phyloP scores from a whole-genome alignment of 208 protist species.

The Sergeia podlipaevii region DNA sequence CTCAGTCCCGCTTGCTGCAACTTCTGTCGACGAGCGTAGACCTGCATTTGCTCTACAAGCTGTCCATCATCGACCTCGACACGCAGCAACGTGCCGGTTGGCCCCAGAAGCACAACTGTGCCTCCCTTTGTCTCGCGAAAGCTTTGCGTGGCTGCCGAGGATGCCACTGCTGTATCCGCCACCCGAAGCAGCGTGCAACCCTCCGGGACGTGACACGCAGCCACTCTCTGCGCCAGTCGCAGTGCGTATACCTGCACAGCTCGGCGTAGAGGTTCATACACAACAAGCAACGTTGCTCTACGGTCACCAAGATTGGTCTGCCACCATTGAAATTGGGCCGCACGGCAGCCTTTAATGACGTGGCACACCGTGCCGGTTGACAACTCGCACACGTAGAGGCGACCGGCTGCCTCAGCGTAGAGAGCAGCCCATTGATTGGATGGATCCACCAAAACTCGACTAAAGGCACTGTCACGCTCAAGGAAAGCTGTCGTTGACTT shows the following conservation, averaged over 20 bases:
- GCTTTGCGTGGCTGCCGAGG: too few species aligned
- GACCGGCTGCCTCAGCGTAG: constrained; percentile 24
- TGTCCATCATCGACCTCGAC: constrained; percentile 14
- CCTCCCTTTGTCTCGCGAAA: not conserved
- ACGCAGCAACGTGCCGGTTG: constrained; percentile 13
- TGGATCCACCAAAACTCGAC: constrained; percentile 53
- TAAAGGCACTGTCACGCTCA: constrained; percentile 52
- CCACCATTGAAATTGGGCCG: constrained; percentile 71
- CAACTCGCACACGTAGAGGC: constrained; percentile 68
- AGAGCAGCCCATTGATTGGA: constrained; percentile 67
- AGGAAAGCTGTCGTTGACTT: constrained; percentile 22
- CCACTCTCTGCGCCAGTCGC: constrained; percentile 43
- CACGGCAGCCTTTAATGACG: constrained; percentile 68
- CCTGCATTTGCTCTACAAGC: too few species aligned
- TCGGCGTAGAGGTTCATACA: constrained; percentile 67
- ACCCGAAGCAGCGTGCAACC: constrained; percentile 49
- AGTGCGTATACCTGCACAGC: constrained; percentile 70
- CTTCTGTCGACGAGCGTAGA: too few species aligned
- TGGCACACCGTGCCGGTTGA: constrained; percentile 35
- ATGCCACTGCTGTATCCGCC: not conserved
- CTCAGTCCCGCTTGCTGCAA: too few species aligned
- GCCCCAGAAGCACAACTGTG: constrained; percentile 15
- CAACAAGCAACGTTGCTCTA: constrained; percentile 47
- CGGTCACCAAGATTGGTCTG: constrained; percentile 23
- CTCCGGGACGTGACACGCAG: constrained; percentile 49